These are phyloP conservation scores for Colletotrichum liriopes DNA, from an alignment of 2,329 filamentous ascomycete species.

Conservation along the genomic window DNA sequence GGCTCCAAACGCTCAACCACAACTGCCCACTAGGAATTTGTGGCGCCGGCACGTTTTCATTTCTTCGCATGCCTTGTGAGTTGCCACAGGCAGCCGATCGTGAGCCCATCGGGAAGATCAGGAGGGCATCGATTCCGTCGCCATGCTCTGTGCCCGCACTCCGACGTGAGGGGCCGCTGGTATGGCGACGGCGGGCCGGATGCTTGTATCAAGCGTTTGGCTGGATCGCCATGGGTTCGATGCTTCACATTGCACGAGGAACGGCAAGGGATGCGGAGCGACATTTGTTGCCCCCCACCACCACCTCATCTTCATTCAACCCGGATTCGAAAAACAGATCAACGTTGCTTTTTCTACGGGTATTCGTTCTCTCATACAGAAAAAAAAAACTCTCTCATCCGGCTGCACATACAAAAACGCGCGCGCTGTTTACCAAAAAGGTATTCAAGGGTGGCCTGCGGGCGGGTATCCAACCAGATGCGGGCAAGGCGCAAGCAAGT, in stretches of 20 bases:
- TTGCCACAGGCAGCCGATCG: slow-evolving; percentile 22
- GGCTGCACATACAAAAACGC: neutral
- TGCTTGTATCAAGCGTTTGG: neutral
- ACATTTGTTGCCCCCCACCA: neutral
- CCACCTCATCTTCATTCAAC: neutral
- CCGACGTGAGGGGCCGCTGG: neutral
- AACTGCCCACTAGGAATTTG: slow-evolving; percentile 25
- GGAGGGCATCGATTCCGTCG: slow-evolving; percentile 8
- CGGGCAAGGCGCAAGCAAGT: neutral
- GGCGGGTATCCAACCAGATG: slow-evolving; percentile 17
- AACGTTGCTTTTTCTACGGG: slow-evolving; percentile 37
- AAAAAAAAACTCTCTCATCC: slow-evolving; percentile 1
- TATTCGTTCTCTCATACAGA: slow-evolving; percentile 30
- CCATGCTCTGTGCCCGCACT: neutral
- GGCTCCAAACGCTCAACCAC: neutral
- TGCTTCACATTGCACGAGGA: slow-evolving; percentile 1
- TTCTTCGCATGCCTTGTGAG: slow-evolving; percentile 31
- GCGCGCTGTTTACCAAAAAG: neutral
- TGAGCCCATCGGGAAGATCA: neutral
- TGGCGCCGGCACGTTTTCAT: slow-evolving; percentile 37
- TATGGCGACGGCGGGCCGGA: neutral
- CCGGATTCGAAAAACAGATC: slow-evolving; percentile 4
- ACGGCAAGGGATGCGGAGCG: slow-evolving; percentile 8
- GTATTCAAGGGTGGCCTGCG: neutral
- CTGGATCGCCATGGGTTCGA: neutral